Evolutionary conservation across 2,329 filamentous ascomycete genomes (phyloP).

Genomic region (Colletotrichum euphorbiae): DNA sequence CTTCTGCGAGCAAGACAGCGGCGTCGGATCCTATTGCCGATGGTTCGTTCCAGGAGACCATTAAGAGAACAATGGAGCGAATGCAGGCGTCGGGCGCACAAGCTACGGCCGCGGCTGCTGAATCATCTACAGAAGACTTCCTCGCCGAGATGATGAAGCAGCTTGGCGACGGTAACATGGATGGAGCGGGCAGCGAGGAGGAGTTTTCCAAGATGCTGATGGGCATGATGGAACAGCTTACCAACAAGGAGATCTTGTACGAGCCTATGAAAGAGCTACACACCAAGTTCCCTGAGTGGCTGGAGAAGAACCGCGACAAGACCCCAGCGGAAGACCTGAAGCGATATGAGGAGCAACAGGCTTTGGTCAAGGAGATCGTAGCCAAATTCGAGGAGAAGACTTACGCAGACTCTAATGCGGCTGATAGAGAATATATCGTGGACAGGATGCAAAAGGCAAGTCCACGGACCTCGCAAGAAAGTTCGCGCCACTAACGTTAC

Average conservation of each 20-base stretch:
- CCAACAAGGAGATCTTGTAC: conserved; percentile 97
- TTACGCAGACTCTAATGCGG: conserved; percentile 84
- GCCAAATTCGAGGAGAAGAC: conserved; percentile 84
- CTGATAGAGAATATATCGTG: conserved; percentile 91
- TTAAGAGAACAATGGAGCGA: conserved; percentile 92
- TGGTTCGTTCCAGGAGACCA: conserved; percentile 89
- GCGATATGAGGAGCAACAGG: conserved; percentile 84
- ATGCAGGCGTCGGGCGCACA: conserved; percentile 92
- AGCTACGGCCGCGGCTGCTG: conserved; percentile 81
- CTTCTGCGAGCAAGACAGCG: conserved; percentile 32
- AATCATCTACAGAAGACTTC: conserved; percentile 79
- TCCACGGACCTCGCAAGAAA: conserved; percentile 29
- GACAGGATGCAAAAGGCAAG: conserved; percentile 97
- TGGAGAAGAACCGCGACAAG: conserved; percentile 78
- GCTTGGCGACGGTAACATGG: conserved; percentile 74
- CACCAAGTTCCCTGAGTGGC: conserved; percentile 91
- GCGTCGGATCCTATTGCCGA: conserved; percentile 59
- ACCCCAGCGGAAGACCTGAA: conserved; percentile 78
- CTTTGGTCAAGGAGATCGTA: conserved; percentile 86
- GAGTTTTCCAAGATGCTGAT: conserved; percentile 95
- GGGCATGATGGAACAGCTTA: conserved; percentile 99
- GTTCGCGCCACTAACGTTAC: conserved; percentile 38
- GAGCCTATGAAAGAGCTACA: conserved; percentile 98
- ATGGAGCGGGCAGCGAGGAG: conserved; percentile 75
- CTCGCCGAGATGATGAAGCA: conserved; percentile 93